Percentiles rank a stretch among this genome's conserved stretches.
phyloP scores from a whole-genome alignment of 352 stramenopile genomes.

The Phytopythium mirpurense region DNA sequence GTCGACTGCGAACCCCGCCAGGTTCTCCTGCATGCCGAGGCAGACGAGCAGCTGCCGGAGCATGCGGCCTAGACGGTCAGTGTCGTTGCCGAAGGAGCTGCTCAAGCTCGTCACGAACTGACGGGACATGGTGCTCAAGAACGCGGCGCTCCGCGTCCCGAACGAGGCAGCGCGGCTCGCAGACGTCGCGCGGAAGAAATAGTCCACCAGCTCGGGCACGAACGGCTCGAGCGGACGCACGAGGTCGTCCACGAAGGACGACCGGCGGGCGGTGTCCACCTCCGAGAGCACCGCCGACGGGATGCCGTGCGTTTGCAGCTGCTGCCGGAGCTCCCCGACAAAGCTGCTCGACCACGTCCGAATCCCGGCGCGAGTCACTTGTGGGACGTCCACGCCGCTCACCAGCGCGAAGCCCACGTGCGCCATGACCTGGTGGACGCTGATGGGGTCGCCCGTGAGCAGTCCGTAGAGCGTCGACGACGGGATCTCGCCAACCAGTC shows the following conservation, averaged over 20 bases:
- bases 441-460: slow-evolving; percentile 34
- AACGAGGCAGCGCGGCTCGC: slow-evolving; percentile 46
- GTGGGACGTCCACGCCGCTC: slow-evolving; percentile 55
- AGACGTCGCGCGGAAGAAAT: slow-evolving; percentile 53
- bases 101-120: slow-evolving; percentile 42
- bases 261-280: slow-evolving; percentile 17
- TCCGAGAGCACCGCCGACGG: slow-evolving; percentile 27
- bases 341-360: slow-evolving; percentile 50
- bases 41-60: slow-evolving; percentile 29
- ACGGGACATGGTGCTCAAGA: slow-evolving; percentile 46
- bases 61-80: slow-evolving; percentile 25
- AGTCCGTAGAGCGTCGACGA: slow-evolving; percentile 49
- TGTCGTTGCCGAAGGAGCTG: slow-evolving; percentile 24
- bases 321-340: slow-evolving; percentile 34
- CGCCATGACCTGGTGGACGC: slow-evolving; percentile 49
- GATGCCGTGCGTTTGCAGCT: slow-evolving; percentile 32
- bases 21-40: slow-evolving; percentile 33
- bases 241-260: slow-evolving; percentile 34
- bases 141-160: slow-evolving; percentile 35
- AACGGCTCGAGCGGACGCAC: slow-evolving; percentile 50
- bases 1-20: slow-evolving; percentile 40
- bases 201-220: slow-evolving; percentile 47
- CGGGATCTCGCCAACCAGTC: slow-evolving; percentile 37
- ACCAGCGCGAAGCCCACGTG: slow-evolving; percentile 55
- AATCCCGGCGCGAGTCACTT: slow-evolving; percentile 46